Base-by-base conservation (phyloP, 2,329 filamentous ascomycete species). In the Laburnicola sp. region DNA sequence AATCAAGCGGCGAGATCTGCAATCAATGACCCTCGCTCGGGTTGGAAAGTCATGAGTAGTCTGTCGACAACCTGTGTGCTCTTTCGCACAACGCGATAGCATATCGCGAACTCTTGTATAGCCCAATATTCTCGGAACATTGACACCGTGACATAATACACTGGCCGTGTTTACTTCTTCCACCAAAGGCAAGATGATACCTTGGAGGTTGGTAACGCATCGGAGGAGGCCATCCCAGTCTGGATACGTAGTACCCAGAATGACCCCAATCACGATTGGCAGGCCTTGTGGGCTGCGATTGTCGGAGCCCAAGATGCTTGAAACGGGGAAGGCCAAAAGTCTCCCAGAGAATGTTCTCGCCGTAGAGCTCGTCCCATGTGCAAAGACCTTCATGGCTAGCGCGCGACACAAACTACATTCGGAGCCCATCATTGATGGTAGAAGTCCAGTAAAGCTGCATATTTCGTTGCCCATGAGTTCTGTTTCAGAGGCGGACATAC, bases 11-110 rank as follows among this genome's bases (percentile, higher is more conserved):
- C 42, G 28, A 6, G 28, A 22, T 26, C 22, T 4, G n/a, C 42
- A 45, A 35, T 45, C 42, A 25, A 45, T 45, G 10, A 45, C 42
- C 26, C 39, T 22, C 4, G 39, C 39, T 16, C 25, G 39, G 4
- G 30, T 8, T 9, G 39, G 25, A 25, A 42, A 42, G n/a, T 42
- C 39, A 16, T 42, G 39, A 22, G 39, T 42, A 16, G 25, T n/a
- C 28, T 30, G 16, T 42, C 21, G 39, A 30, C 39, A 42, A 10
- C 16, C 26, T 8, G 23, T 2, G 28, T 42, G 39, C 10, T 28
- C 10, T 21, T 42, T 6, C 5, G 39, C 39, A n/a, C 39, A 42
- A 22, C 6, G 30, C 11, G 23, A 42, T 22, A 42, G 39, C 39
- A 42, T 42, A 16, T 42, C 11, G 23, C 28, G 28, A 22, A 30